Base-by-base conservation (phyloP, 2,329 filamentous ascomycete genomes). In the Fusarium penzigii region DNA sequence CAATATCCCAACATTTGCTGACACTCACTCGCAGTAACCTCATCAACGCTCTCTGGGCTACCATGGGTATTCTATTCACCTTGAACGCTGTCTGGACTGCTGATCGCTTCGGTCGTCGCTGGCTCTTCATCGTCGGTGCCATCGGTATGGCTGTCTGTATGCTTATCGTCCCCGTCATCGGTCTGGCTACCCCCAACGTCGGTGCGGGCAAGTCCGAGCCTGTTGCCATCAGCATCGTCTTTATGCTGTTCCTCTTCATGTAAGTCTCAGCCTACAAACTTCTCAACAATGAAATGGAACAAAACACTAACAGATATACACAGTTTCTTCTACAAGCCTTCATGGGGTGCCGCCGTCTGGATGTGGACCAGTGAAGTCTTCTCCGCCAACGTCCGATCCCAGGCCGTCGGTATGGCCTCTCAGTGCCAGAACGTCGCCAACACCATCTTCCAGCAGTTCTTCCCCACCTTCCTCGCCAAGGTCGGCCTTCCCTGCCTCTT, bases 41-140 rank as follows among this genome's bases (percentile, higher is more conserved):
- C 32, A 90, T 90, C 76, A 90, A 90, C 67, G 87, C 87, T 5
- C 75, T 90, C 48, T 90, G 89, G 67, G 86, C 86, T 39, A 90
- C 86, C 6, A 87, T 85, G 59, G 85, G 85, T 51, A 90, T 90
- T 56, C 54, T 89, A 17, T 90, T 90, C 71, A 90, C 87, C 0
- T 75, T 89, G 42, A 89, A 89, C 59, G 86, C 87, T 13, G 81
- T 85, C 38, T 90, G 87, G 86, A 88, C 85, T 5, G 84, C 88
- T 34, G 87, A 90, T 68, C 80, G 86, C 45, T 89, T 86, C 59
- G 87, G 87, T 38, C 80, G 87, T 47, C 86, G 86, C 62, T 85
- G 86, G 75, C 74, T 90, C 52, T 79, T 90, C 63, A 85, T 90
- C 50, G 76, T 85, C 36, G 87, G 87, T 63, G 86, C 81, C 39